phyloP scores from a whole-genome alignment of 352 stramenopile genomes.

The Phytophthora syringae region DNA sequence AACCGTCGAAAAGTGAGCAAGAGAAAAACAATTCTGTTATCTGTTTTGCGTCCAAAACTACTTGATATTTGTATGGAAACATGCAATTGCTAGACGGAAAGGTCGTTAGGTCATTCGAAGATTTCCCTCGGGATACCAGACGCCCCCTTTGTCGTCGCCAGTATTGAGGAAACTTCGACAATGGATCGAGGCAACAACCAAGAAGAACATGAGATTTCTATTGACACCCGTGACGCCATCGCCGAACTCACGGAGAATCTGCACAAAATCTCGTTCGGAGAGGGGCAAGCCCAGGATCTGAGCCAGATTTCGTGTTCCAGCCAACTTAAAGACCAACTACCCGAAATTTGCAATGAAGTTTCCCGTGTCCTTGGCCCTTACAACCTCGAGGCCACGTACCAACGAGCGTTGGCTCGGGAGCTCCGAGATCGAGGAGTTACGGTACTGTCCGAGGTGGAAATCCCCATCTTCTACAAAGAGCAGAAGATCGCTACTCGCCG shows the following conservation, averaged over 20 bases:
- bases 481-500: conserved; percentile 35
- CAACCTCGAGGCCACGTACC: conserved; percentile 49
- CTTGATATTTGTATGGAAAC: no score
- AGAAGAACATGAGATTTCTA: conserved; percentile 14
- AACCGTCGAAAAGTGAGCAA: no score
- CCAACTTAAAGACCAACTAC: conserved; percentile 25
- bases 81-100: no score
- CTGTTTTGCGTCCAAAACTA: no score
- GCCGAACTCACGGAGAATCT: conserved; percentile 18
- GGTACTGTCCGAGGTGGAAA: conserved; percentile 37
- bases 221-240: conserved; percentile 8
- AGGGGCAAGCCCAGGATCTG: conserved; percentile 1
- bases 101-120: no score
- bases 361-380: conserved; percentile 36
- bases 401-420: conserved; percentile 38
- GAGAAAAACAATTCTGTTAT: no score
- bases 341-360: conserved; percentile 44
- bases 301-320: conserved; percentile 6
- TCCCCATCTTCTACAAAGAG: conserved; percentile 43
- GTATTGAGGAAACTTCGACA: no score
- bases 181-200: conserved; percentile 25
- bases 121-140: no score
- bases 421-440: conserved; percentile 31
- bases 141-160: no score
- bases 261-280: conserved; percentile 35